Base-by-base conservation (phyloP, 1,284 basidiomycete species). In the Cutaneotrichosporon spelunceum region DNA sequence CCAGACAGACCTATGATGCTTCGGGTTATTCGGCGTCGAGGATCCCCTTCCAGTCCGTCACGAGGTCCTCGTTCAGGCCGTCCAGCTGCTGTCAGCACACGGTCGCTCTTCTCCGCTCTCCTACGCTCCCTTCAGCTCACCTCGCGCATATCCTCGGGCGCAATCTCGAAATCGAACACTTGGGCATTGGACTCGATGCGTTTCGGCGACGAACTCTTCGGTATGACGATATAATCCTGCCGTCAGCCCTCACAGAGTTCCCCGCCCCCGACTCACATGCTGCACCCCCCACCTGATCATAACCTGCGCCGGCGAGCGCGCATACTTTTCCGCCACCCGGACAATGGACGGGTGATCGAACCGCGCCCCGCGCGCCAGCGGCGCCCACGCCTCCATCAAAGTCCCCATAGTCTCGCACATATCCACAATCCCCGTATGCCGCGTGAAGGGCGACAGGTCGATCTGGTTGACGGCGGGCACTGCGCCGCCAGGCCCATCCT, bases 271-370 rank as follows among this genome's bases (percentile, higher is more conserved):
- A 71, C 72, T 42, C 47, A 78, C 81, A 60, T 81, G 78, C 61
- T 83, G 82, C 14, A 83, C 66, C 16, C 79, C 80, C 81, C 82
- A 83, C 33, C 82, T 70, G 55, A 84, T 76, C 63, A 84, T 73
- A 45, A 84, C 75, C 65, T 83, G 83, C 0, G 83, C 81, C 4
- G 78, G 75, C 5, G 68, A 63, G 55, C 68, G 70, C 3, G 58
- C 53, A 61, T 79, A 75, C 50, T 70, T 75, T 48, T 78, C 68
- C 1, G 78, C 73, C 34, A 82, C 62, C 56, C 73, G 69, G 7
- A 69, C 57, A 23, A 83, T 59, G 4, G 71, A 67, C 0, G 78
- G 75, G 66, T 83, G 75, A 55, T 79, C 70, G 68, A 81, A 81
- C 54, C 78, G 65, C 62, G 75, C 69, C 0, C 76, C 81, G 54